A percentile compares a stretch with the other conserved stretches of the same genome.
phyloP scores from a whole-genome alignment of 2,329 filamentous ascomycete genomes.

The Aureobasidium zeae region DNA sequence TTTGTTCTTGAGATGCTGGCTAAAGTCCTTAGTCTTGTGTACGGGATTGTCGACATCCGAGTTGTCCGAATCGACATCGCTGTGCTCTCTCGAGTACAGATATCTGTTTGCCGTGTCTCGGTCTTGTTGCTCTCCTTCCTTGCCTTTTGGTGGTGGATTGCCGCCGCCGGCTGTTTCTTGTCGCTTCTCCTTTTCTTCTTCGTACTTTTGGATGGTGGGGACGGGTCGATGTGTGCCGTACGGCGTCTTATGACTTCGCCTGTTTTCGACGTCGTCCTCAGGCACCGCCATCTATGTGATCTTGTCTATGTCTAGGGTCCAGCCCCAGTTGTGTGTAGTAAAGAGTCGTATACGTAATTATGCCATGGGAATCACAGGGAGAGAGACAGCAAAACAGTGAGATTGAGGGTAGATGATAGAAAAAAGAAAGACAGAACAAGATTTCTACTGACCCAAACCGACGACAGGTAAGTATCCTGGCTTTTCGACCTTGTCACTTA shows the following conservation, averaged over 20 bases:
- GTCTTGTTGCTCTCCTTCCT: constrained; percentile 23
- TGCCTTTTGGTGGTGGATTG: constrained; percentile 11
- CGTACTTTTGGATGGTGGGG: constrained; percentile 39
- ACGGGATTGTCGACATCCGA: constrained; percentile 17
- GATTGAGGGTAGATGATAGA: too few relatives aligned
- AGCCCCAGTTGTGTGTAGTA: neutral
- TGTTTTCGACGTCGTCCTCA: constrained; percentile 34
- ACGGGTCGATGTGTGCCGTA: constrained; percentile 38
- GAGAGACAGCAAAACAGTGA: too few relatives aligned
- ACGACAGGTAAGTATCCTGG: too few relatives aligned
- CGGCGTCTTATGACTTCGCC: constrained; percentile 33
- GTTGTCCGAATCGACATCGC: constrained; percentile 16
- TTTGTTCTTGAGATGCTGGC: constrained; percentile 17
- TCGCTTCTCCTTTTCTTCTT: constrained; percentile 37
- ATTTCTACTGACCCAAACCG: too few relatives aligned
- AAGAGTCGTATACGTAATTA: too few relatives aligned
- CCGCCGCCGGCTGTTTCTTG: constrained; percentile 26
- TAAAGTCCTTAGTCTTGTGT: constrained; percentile 14
- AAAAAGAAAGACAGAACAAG: too few relatives aligned
- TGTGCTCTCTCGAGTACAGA: constrained; percentile 20
- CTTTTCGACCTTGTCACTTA: too few relatives aligned
- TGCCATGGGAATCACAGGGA: too few relatives aligned
- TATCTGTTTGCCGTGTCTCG: constrained; percentile 24
- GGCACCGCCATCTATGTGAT: constrained; percentile 5
- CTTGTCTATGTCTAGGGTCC: too few relatives aligned